phyloP scores from a whole-genome alignment of 139 green algal genomes.

The Tetradesmus obliquus region DNA sequence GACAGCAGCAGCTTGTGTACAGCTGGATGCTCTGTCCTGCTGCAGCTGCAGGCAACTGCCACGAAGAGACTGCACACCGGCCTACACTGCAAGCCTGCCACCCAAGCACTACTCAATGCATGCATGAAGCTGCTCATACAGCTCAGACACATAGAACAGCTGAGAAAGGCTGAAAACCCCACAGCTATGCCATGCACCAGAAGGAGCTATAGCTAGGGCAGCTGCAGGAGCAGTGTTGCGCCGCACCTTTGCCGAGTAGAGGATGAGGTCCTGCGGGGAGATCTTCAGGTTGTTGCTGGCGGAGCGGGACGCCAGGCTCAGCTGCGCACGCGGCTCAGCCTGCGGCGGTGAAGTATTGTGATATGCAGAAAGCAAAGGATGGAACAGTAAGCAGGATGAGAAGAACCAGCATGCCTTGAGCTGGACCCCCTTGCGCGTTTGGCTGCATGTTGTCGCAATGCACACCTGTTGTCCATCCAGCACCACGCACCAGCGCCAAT shows the following conservation, averaged over 20 bases:
- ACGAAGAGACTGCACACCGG: too few relatives aligned
- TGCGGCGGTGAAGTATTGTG: slow-evolving; percentile 49
- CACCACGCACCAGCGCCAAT: too few relatives aligned
- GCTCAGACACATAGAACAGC: too few relatives aligned
- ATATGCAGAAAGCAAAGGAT: background rate
- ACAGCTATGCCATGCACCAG: background rate
- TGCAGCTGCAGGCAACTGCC: too few relatives aligned
- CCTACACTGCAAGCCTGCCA: too few relatives aligned
- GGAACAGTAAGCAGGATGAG: background rate
- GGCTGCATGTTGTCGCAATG: background rate
- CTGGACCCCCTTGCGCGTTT: background rate
- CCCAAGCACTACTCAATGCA: too few relatives aligned
- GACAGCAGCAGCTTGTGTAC: slow-evolving; percentile 60
- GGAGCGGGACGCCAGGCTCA: slow-evolving; percentile 86
- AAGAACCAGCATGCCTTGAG: too few relatives aligned
- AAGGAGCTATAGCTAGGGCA: slow-evolving; percentile 1
- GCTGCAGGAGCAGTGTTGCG: slow-evolving; percentile 64
- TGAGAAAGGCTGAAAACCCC: too few relatives aligned
- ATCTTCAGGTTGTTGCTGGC: slow-evolving; percentile 86
- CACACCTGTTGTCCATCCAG: slow-evolving; percentile 24
- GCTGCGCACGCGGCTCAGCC: slow-evolving; percentile 89
- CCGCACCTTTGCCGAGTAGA: slow-evolving; percentile 92
- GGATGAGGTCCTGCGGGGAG: slow-evolving; percentile 81
- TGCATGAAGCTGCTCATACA: too few relatives aligned
- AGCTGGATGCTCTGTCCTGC: too few relatives aligned